phyloP scores from a whole-genome alignment of 148 eudicot genomes.

The Rheum nobile region DNA sequence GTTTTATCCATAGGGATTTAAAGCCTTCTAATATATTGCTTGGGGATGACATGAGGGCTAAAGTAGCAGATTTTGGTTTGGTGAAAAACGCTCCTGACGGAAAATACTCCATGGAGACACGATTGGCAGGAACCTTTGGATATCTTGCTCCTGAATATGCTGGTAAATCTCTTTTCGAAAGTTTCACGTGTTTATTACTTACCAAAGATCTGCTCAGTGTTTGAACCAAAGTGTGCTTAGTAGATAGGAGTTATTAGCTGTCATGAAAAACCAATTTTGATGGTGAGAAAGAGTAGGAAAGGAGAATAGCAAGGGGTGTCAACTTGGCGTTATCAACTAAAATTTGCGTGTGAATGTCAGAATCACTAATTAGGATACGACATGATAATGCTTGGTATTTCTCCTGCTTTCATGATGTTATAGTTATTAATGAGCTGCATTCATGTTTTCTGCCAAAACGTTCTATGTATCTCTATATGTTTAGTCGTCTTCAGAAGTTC shows the following conservation, averaged over 20 bases:
- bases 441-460: not conserved
- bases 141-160: conserved; percentile 70
- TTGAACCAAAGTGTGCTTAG: not conserved
- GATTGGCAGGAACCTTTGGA: conserved; percentile 55
- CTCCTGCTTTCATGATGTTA: not conserved
- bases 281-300: not conserved
- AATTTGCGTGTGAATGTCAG: not conserved
- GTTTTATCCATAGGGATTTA: conserved; percentile 47
- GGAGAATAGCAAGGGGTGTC: not conserved
- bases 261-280: not conserved
- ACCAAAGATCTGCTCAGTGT: not conserved
- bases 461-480: not conserved
- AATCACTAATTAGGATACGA: not conserved
- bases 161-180: conserved; percentile 18
- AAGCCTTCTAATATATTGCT: conserved; percentile 47
- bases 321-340: not conserved
- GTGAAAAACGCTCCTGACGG: conserved; percentile 54
- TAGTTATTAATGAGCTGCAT: not conserved
- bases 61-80: conserved; percentile 60
- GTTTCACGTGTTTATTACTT: not conserved
- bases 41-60: conserved; percentile 53
- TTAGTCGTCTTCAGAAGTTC: not conserved
- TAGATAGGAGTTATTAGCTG: not conserved
- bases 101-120: conserved; percentile 42
- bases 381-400: not conserved